Conservation (phyloP, 129 eudicot genomes). For the Tanacetum coccineum region DNA sequence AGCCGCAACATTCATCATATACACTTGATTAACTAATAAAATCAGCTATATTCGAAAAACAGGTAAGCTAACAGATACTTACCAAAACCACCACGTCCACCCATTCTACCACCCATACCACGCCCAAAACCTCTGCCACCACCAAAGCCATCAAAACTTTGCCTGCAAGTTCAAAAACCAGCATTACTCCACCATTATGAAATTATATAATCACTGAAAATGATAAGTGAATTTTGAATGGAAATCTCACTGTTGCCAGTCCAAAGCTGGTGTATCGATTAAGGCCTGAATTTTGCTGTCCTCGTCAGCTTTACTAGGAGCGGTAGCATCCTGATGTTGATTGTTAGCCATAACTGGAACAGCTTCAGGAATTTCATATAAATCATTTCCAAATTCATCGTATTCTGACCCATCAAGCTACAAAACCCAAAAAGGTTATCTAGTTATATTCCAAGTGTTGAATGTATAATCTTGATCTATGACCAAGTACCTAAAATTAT, state of each 20-base stretch:
- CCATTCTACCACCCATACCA: constrained; percentile 86
- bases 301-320: constrained; percentile 80
- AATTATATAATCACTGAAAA: not conserved
- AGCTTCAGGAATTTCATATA: constrained; percentile 80
- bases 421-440: constrained; percentile 21
- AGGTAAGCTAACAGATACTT: constrained; percentile 19
- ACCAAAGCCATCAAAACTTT: constrained; percentile 70
- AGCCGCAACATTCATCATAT: not conserved
- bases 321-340: constrained; percentile 54
- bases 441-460: not conserved
- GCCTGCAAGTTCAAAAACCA: constrained; percentile 42
- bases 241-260: constrained; percentile 81
- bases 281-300: constrained; percentile 87
- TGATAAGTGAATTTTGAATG: not conserved
- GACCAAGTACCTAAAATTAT: not conserved
- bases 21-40: not conserved
- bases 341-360: constrained; percentile 40
- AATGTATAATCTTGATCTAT: constrained; percentile 12
- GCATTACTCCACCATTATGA: not conserved
- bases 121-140: constrained; percentile 87
- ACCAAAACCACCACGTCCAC: constrained; percentile 96
- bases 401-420: constrained; percentile 77
- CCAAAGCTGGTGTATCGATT: constrained; percentile 82
- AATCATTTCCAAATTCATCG: constrained; percentile 93
- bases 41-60: constrained; percentile 4